Evolutionary conservation across 1,284 basidiomycete genomes (phyloP), one percentile per base, ranked within the genome.

Genomic region (Malassezia sympodialis): DNA sequence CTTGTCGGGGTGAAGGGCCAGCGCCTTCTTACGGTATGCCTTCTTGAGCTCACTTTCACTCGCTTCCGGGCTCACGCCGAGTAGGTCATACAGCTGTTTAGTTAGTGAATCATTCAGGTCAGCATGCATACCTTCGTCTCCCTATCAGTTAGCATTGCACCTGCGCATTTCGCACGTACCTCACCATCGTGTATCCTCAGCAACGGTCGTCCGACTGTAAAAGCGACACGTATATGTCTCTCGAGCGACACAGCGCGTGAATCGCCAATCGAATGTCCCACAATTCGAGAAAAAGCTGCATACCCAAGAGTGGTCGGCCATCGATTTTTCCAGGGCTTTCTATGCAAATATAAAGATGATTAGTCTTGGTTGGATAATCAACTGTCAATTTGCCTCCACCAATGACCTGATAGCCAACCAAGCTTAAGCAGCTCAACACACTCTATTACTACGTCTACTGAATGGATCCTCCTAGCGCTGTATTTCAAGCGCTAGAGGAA

Each of bases 1-100:
- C 79, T 96, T 96, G 81, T 96, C 93, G 35, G 91, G 93, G 77
- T 96, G 93, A 56, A 50, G 61, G 61, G 62, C 61, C 61, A 76
- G 57, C 24, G 69, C 61, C 60, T 70, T 61, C 61, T 68, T 65
- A 34, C 64, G 62, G 64, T 66, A 63, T 27, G 66, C 56, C 69
- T 73, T 73, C 45, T 72, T 73, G 41, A 73, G 66, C 53, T 73
- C 72, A 8, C 62, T 48, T 46, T 72, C 67, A 24, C 64, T 64
- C 10, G 64, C 66, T 19, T 53, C 51, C 12, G 66, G 62, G 0
- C 58, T 8, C 32, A 73, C 70, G 57, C 69, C 72, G 34, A 73
- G 67, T 39, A 73, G 61, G 54, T 73, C 72, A 61, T 73, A 73
- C 40, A 73, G 67, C 66, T 73, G 51, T 12, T 10, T 23, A 5